phyloP scores from a whole-genome alignment of 2,329 filamentous ascomycete genomes.

The Fusarium goolgardi region DNA sequence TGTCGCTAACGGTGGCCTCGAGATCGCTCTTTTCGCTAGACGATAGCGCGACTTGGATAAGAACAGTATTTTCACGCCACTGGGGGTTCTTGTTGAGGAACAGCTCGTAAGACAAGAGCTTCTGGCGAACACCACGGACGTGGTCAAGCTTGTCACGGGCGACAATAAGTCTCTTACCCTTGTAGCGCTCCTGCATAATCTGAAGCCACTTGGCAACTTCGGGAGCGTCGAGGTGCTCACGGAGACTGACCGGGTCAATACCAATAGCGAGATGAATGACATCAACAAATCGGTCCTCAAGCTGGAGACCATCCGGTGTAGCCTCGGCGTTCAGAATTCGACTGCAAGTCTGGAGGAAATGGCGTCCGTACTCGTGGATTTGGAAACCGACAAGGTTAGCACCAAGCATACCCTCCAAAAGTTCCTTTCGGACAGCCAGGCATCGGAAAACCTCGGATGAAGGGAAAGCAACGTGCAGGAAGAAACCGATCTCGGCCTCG shows the following conservation, averaged over 20 bases:
- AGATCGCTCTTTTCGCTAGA: slow-evolving; percentile 89
- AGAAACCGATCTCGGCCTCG: slow-evolving; percentile 95
- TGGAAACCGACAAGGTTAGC: slow-evolving; percentile 95
- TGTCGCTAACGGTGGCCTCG: slow-evolving; percentile 89
- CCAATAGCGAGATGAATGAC: slow-evolving; percentile 88
- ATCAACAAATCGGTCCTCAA: slow-evolving; percentile 94
- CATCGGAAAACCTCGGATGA: slow-evolving; percentile 97
- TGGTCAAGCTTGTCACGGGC: slow-evolving; percentile 94
- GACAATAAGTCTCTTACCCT: slow-evolving; percentile 90
- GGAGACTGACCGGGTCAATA: slow-evolving; percentile 84
- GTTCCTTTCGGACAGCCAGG: slow-evolving; percentile 84
- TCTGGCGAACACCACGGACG: slow-evolving; percentile 91
- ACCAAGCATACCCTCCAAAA: slow-evolving; percentile 92
- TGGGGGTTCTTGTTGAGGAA: slow-evolving; percentile 95
- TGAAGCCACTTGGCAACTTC: slow-evolving; percentile 83
- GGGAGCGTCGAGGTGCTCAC: slow-evolving; percentile 74
- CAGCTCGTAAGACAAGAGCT: slow-evolving; percentile 89
- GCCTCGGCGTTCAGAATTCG: slow-evolving; percentile 91
- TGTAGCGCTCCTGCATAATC: slow-evolving; percentile 84
- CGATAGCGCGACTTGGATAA: slow-evolving; percentile 94
- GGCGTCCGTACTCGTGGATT: slow-evolving; percentile 90
- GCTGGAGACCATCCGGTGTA: slow-evolving; percentile 85
- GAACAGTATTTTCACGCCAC: slow-evolving; percentile 86
- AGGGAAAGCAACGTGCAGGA: slow-evolving; percentile 93
- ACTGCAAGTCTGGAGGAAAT: slow-evolving; percentile 96